Evolutionary conservation across 2,329 filamentous ascomycete genomes (phyloP), one percentile per base, ranked within the genome.

Genomic region (Nemania sp.): DNA sequence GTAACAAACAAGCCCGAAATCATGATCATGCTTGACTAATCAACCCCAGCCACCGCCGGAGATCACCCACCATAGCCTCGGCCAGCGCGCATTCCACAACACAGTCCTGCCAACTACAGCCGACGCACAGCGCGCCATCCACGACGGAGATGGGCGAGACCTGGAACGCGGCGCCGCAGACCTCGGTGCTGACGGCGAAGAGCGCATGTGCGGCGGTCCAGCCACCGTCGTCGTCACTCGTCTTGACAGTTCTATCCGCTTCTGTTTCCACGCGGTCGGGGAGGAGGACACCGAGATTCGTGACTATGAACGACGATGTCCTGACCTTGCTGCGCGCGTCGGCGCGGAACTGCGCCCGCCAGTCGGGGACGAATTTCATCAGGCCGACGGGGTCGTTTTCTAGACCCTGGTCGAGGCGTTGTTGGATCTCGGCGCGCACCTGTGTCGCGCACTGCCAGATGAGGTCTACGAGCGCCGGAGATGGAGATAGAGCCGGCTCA

Each of bases 281-380:
- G n/a, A n/a, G n/a, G n/a, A 73, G 50, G 6, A 71, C 65, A 36
- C 70, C 71, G n/a, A 72, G 49, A 54, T 72, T 73, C 40, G 69
- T 70, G 6, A 73, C 65, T 19, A 71, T 54, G 64, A 68, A 73
- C 17, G 70, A 62, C 26, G 64, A 62, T 11, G 68, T 60, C 15
- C 70, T 60, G 48, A 63, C 51, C 61, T 65, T 70, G 19, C 57
- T 59, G n/a, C n/a, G n/a, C 9, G 65, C 66, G 46, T 61, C 61
- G 46, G 52, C 45, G 1, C 52, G 60, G 64, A 67, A 63, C 53
- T 65, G 64, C 54, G 64, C 30, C 53, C 64, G 61, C 71, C 70
- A 73, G 63, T 73, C 68, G 15, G 59, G 60, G 23, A 73, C 68
- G 28, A 64, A 67, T 58, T 64, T 64, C 59, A 70, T 67, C 15